Evolutionary conservation across 371 early-diverging fungal species (phyloP), one percentile per base, ranked within the genome.

Genomic region (Amoeboradix gromovi): DNA sequence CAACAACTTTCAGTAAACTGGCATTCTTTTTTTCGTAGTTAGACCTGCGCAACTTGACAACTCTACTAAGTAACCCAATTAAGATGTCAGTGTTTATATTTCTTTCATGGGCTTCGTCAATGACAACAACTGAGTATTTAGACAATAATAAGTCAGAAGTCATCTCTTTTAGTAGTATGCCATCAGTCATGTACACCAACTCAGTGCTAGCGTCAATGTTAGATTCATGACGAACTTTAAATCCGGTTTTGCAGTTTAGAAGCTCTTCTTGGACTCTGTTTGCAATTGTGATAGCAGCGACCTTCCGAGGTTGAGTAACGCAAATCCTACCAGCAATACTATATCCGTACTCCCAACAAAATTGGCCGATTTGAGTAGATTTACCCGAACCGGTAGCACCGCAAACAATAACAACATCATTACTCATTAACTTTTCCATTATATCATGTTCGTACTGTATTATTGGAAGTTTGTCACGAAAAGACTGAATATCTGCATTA

Each of bases 331-430:
- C 86, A 28, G 80, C 80, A 48, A 87, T 85, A 30, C 89, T 88
- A 71, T 88, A 93, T 5, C 94, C 94, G 17, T 88, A 89, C 74
- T 98, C 98, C 72, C 87, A 85, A 17, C 98, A 77, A 75, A 97
- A 99, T 77, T 99, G 98, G 0, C 98, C 94, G 29, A 98, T 80
- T 77, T 98, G 98, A 1, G 98, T 99, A 0, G 97, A 98, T 75
- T 99, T 98, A 5, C 99, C 98, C 1, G 93, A 91, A 17, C 99
- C 99, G 1, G 99, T 98, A 75, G 95, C 95, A 65, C 98, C 99
- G 16, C 91, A 91, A 71, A 98, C 86, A 71, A 98, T 83, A 12
- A 95, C 71, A 0, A 92, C 86, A 74, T 89, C 92, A 73, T 81
- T 82, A n/a, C 87, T 78, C 29, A 88, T 80, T 27, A 98, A 82